These are phyloP conservation scores for Fusarium avenaceum DNA, from an alignment of 2,329 filamentous ascomycete species.

Conservation along the genomic window DNA sequence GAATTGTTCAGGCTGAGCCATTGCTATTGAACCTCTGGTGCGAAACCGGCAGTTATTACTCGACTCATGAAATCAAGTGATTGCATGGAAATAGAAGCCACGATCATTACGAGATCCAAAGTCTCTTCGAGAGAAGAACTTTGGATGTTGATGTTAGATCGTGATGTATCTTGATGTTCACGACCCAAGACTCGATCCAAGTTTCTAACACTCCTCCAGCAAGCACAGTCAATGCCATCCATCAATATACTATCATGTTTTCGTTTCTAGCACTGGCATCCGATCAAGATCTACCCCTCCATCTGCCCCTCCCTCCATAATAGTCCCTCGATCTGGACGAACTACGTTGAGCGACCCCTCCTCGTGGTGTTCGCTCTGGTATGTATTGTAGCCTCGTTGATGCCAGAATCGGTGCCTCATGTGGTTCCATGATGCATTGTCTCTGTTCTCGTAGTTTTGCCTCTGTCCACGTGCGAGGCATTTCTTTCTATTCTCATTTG, in stretches of 20 bases:
- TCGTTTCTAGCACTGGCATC: constrained; percentile 25
- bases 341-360: constrained; percentile 49
- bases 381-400: constrained; percentile 45
- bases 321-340: constrained; percentile 45
- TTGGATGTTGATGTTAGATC: not conserved
- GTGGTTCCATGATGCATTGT: constrained; percentile 12
- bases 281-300: constrained; percentile 48
- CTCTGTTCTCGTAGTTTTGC: constrained; percentile 35
- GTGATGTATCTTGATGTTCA: too few species aligned
- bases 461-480: constrained; percentile 47
- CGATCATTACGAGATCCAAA: not conserved
- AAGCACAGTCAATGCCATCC: not conserved
- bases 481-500: constrained; percentile 24
- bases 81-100: constrained; percentile 4
- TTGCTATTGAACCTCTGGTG: constrained; percentile 4
- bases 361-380: constrained; percentile 50
- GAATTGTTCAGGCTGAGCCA: constrained; percentile 28
- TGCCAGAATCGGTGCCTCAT: constrained; percentile 34
- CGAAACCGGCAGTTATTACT: constrained; percentile 9
- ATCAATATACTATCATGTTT: constrained; percentile 29
- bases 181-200: too few species aligned
- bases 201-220: not conserved
- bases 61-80: constrained; percentile 28
- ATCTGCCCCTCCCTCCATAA: constrained; percentile 47
- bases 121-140: not conserved